phyloP scores from a whole-genome alignment of 192 early-diverging fungal genomes.

The Diversispora epigaea region DNA sequence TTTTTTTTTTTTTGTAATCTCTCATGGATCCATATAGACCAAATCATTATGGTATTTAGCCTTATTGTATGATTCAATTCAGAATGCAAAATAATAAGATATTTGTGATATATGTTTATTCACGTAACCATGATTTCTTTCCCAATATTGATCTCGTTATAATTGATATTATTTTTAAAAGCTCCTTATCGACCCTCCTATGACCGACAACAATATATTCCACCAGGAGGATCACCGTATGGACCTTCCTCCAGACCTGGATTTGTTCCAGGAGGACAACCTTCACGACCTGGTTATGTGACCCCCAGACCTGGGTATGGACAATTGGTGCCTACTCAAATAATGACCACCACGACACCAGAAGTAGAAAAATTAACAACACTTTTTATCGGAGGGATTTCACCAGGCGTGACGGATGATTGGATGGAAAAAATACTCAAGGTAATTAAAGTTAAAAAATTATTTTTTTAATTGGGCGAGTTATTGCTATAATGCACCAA shows the following conservation, averaged over 20 bases:
- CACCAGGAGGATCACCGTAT: background rate
- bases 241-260: background rate
- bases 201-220: background rate
- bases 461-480: conserved; percentile 12
- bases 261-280: background rate
- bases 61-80: background rate
- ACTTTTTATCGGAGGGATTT: conserved; percentile 68
- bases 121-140: background rate
- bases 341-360: background rate
- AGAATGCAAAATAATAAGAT: background rate
- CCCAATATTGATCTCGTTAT: background rate
- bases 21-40: conserved; percentile 22
- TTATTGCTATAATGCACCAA: background rate
- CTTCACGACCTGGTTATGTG: conserved; percentile 8
- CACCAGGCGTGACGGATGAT: conserved; percentile 64
- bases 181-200: conserved; percentile 7
- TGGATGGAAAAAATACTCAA: conserved; percentile 66
- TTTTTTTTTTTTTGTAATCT: too few species aligned
- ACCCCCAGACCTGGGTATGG: conserved; percentile 2
- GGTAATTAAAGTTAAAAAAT: conserved; percentile 37
- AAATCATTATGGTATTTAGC: background rate
- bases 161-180: background rate
- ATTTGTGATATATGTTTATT: background rate
- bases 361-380: conserved; percentile 63
- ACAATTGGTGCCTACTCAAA: background rate